phyloP scores from a whole-genome alignment of 2,329 filamentous ascomycete species.

The Orbilia quercus region DNA sequence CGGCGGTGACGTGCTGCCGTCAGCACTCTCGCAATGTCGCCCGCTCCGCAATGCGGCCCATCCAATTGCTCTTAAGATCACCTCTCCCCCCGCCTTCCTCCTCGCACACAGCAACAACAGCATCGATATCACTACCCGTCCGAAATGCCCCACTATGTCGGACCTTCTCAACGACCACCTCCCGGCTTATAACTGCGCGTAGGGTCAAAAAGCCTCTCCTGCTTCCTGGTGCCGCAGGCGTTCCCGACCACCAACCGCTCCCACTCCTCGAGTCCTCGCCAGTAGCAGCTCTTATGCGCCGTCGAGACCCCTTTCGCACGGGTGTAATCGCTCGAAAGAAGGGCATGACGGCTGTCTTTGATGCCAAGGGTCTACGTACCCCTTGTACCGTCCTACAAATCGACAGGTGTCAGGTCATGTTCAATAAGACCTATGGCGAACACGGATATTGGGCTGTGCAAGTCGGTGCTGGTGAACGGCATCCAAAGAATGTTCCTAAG shows the following conservation, averaged over 20 bases:
- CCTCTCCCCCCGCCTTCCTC: slow-evolving; percentile 59
- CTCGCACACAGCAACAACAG: slow-evolving; percentile 57
- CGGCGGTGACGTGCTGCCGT: slow-evolving; percentile 53
- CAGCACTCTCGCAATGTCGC: slow-evolving; percentile 36
- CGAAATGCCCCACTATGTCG: slow-evolving; percentile 57
- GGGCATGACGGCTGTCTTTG: slow-evolving; percentile 93
- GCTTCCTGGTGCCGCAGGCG: slow-evolving; percentile 71
- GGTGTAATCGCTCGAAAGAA: slow-evolving; percentile 90
- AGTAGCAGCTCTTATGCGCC: slow-evolving; percentile 70
- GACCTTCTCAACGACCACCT: slow-evolving; percentile 59
- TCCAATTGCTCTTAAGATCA: slow-evolving; percentile 46
- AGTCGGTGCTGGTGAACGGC: slow-evolving; percentile 80
- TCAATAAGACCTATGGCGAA: slow-evolving; percentile 80
- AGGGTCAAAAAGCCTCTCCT: slow-evolving; percentile 62
- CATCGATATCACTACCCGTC: slow-evolving; percentile 46
- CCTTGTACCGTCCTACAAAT: slow-evolving; percentile 93
- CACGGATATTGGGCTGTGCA: slow-evolving; percentile 97
- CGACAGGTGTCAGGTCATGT: slow-evolving; percentile 88
- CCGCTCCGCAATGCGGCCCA: slow-evolving; percentile 24
- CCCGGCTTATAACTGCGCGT: slow-evolving; percentile 54
- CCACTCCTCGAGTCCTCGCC: slow-evolving; percentile 68
- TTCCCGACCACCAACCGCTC: slow-evolving; percentile 65
- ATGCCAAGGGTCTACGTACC: slow-evolving; percentile 78
- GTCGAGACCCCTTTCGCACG: slow-evolving; percentile 74
- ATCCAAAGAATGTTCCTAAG: slow-evolving; percentile 79